Base-by-base conservation (phyloP, 2,329 filamentous ascomycete species). In the Trichoderma polysporum region DNA sequence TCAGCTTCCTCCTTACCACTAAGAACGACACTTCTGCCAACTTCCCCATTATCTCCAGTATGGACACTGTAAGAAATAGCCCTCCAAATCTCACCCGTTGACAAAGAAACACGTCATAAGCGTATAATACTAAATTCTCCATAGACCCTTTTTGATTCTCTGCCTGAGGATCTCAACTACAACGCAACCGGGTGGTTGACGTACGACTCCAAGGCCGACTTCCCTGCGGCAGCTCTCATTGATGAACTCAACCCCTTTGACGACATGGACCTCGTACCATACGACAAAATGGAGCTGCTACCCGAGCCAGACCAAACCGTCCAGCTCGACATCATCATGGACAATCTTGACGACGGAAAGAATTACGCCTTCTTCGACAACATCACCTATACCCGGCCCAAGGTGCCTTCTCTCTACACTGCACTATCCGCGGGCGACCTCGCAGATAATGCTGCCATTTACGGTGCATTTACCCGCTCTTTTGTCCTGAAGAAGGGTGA, bases 351-450 rank as follows among this genome's bases (percentile, higher is more conserved):
- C 19, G 83, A 92, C 68, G 89, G 90, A 5, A 84, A 84, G 58
- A 83, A 83, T 74, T 83, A 83, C 66, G 89, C 87, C 68, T 89
- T 89, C 78, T 87, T 91, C 80, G 94, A 94, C 81, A 89, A 91
- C 76, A 86, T 92, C 69, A 92, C 91, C 33, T 97, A 94, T 76
- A 85, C 86, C 3, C 66, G 79, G 0, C 92, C 91, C 57, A 91
- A 92, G 75, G 92, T 96, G 0, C 93, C 93, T 0, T 88, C 90
- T 0, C 82, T 97, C 0, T 96, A 93, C 81, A 92, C 90, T 0
- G 91, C 85, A 1, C 82, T 96, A 3, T 88, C 86, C 0, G 79
- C 87, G 1, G 87, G 86, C 17, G 79, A 91, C 59, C 79, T 83
- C 19, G 85, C 87, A 15, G 82, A 81, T 1, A 82, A 92, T 68